Conservation (phyloP, 2,329 filamentous ascomycete genomes). For the Aspergillus sp. region DNA sequence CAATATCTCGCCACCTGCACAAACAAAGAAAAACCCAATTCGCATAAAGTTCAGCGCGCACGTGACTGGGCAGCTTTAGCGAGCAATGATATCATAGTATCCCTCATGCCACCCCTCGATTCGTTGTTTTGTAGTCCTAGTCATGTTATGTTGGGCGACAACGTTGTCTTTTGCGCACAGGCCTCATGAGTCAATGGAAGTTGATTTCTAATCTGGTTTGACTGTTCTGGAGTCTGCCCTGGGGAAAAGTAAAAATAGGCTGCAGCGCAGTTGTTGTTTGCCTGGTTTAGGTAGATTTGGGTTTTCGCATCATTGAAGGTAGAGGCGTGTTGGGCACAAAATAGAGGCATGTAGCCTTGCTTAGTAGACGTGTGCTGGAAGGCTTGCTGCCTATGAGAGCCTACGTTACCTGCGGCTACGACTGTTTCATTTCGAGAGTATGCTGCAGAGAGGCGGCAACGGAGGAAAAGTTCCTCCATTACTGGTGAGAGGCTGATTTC, state of each 20-base stretch:
- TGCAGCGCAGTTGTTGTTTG: not conserved
- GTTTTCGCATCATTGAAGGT: not conserved
- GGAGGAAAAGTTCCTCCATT: not conserved
- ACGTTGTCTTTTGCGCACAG: not conserved
- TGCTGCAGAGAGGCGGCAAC: not conserved
- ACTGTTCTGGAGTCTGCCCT: not conserved
- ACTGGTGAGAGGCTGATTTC: not conserved
- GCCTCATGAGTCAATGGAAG: not conserved
- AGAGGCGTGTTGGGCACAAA: not conserved
- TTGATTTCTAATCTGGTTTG: not conserved
- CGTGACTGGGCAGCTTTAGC: not conserved
- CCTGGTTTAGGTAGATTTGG: not conserved
- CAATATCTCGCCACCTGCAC: not conserved
- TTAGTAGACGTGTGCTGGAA: not conserved
- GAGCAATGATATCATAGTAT: slow-evolving; percentile 3
- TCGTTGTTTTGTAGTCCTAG: not conserved
- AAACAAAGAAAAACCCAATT: not conserved
- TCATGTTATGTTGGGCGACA: not conserved
- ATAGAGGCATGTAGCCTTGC: not conserved
- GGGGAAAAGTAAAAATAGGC: not conserved
- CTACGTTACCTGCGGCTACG: not conserved
- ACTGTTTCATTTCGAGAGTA: not conserved
- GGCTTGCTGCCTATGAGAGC: not conserved
- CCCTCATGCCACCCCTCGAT: not conserved
- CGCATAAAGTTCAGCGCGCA: not conserved